Conservation (phyloP, 2,329 filamentous ascomycete genomes). For the Fusarium goolgardi region DNA sequence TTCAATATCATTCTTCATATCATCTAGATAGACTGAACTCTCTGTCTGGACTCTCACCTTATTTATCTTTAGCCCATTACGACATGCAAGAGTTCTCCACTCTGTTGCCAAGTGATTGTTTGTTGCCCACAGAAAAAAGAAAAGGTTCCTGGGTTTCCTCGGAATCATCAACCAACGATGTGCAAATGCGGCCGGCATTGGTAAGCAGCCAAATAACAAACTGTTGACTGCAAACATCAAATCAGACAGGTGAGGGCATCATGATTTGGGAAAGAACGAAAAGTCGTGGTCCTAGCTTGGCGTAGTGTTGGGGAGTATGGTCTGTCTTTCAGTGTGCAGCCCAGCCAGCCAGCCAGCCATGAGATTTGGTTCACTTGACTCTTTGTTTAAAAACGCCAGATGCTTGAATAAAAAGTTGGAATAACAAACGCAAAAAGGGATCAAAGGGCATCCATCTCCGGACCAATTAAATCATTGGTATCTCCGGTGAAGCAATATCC, state of each 20-base stretch:
- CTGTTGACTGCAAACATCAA: not conserved
- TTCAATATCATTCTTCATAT: not conserved
- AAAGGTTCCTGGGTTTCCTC: conserved; percentile 16
- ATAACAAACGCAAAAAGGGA: not conserved
- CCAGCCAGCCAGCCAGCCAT: not conserved
- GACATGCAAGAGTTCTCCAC: conserved; percentile 8
- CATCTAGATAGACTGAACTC: not conserved
- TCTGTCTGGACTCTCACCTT: not conserved
- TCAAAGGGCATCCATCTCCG: not conserved
- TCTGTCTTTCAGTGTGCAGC: not conserved
- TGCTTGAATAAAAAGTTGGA: not conserved
- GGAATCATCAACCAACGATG: conserved; percentile 7
- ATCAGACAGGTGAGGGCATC: conserved; percentile 24
- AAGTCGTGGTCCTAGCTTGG: not conserved
- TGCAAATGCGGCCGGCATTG: conserved; percentile 21
- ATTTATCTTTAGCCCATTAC: not conserved
- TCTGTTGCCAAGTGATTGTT: conserved; percentile 2
- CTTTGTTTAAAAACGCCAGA: conserved; percentile 14
- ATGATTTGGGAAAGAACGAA: not conserved
- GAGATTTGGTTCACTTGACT: not conserved
- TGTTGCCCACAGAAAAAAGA: conserved; percentile 19
- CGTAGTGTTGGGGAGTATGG: not conserved
- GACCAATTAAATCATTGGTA: not conserved
- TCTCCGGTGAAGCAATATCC: not conserved
- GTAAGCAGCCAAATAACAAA: conserved; percentile 16